Percentiles rank a stretch among this genome's conserved stretches.
phyloP scores from a whole-genome alignment of 495 filamentous ascomycete species.

The Aspergillus heteromorphus region DNA sequence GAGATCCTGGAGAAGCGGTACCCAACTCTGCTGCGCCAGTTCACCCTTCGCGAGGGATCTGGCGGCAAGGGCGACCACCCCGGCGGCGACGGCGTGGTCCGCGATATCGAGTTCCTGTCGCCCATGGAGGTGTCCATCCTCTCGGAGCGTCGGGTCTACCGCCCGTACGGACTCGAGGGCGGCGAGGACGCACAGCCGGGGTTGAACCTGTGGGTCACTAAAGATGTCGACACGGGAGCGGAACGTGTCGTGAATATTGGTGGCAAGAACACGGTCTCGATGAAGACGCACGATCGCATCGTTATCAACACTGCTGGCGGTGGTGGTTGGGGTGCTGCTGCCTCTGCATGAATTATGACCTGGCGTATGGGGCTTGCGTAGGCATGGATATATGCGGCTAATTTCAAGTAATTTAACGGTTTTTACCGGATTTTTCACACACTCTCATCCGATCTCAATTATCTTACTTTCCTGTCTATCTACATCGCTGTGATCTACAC shows the following conservation, averaged over 20 bases:
- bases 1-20: conserved; percentile 89
- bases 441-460: no score
- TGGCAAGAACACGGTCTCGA: conserved; percentile 87
- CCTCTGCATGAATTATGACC: neutral
- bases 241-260: conserved; percentile 77
- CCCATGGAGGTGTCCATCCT: conserved; percentile 80
- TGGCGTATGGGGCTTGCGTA: neutral
- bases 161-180: conserved; percentile 78
- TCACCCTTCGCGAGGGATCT: conserved; percentile 62
- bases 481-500: no score
- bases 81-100: conserved; percentile 34
- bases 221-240: conserved; percentile 45
- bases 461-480: no score
- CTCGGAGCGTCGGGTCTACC: conserved; percentile 74
- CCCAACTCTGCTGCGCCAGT: conserved; percentile 78
- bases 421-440: no score
- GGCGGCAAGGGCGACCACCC: conserved; percentile 32
- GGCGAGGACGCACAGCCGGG: conserved; percentile 60
- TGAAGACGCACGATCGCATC: conserved; percentile 81
- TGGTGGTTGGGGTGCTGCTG: conserved; percentile 44
- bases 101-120: conserved; percentile 30
- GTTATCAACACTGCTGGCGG: conserved; percentile 59
- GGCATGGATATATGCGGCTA: neutral
- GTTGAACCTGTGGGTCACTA: conserved; percentile 66
- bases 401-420: neutral